phyloP scores from a whole-genome alignment of 331 rosid species.

The Dryas integrifolia region DNA sequence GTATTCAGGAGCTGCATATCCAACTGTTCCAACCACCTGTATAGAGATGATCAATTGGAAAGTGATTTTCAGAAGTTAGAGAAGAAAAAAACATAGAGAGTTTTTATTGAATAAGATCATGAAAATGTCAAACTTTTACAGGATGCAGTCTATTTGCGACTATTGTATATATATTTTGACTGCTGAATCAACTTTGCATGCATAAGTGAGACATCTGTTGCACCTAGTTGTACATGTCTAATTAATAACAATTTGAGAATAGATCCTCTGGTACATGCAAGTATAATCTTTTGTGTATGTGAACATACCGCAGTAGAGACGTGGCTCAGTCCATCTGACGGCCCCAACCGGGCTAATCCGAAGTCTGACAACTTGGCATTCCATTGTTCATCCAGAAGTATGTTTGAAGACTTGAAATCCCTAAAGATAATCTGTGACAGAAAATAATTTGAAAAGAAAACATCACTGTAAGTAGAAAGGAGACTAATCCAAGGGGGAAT shows the following conservation, averaged over 20 bases:
- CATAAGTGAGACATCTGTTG: not conserved
- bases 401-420: slow-evolving; percentile 62
- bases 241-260: not conserved
- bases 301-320: slow-evolving; percentile 55
- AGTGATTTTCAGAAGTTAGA: not conserved
- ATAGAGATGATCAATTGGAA: slow-evolving; percentile 2
- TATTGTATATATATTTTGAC: not conserved
- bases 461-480: not conserved
- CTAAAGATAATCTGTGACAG: slow-evolving; percentile 55
- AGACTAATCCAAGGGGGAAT: not conserved
- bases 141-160: not conserved
- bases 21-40: slow-evolving; percentile 62
- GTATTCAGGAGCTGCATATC: slow-evolving; percentile 69
- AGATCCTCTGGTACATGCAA: not conserved
- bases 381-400: slow-evolving; percentile 56
- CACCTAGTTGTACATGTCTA: not conserved
- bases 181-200: not conserved
- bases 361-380: slow-evolving; percentile 57
- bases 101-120: not conserved
- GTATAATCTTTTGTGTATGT: not conserved
- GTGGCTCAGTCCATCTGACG: slow-evolving; percentile 53
- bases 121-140: not conserved
- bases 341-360: slow-evolving; percentile 60
- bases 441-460: not conserved
- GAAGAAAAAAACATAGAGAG: not conserved